These are phyloP conservation scores for Syzygium malaccense DNA, from an alignment of 441 rosid species.

Conservation along the genomic window DNA sequence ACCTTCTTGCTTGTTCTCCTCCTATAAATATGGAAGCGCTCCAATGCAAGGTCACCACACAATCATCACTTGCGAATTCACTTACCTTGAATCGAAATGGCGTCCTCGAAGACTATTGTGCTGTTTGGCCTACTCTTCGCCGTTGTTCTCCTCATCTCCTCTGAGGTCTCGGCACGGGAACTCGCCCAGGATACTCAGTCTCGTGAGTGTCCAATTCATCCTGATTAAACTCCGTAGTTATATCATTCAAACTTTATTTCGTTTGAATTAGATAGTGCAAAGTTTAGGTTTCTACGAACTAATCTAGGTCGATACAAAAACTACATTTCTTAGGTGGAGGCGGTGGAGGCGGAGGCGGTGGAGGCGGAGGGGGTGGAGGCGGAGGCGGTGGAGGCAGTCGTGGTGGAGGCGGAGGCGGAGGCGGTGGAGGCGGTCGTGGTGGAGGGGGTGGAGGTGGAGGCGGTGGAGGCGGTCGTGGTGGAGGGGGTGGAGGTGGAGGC, in stretches of 20 bases:
- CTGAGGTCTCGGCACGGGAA: slow-evolving; percentile 20
- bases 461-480: not conserved
- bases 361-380: not conserved
- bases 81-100: slow-evolving; percentile 6
- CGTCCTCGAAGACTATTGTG: slow-evolving; percentile 14
- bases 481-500: not conserved
- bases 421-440: not conserved
- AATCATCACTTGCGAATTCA: not conserved
- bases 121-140: slow-evolving; percentile 16
- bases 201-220: not conserved
- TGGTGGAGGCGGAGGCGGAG: not conserved
- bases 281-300: not conserved
- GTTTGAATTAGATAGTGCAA: not conserved
- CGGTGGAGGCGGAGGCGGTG: not conserved
- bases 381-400: not conserved
- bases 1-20: not conserved
- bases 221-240: not conserved
- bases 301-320: not conserved
- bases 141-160: slow-evolving; percentile 12
- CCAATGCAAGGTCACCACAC: not conserved
- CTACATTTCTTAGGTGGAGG: not conserved
- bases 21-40: not conserved
- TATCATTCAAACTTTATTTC: not conserved
- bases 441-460: not conserved
- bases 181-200: slow-evolving; percentile 1